Conservation (phyloP, 495 filamentous ascomycete genomes). For the Aspergillus campestris region DNA sequence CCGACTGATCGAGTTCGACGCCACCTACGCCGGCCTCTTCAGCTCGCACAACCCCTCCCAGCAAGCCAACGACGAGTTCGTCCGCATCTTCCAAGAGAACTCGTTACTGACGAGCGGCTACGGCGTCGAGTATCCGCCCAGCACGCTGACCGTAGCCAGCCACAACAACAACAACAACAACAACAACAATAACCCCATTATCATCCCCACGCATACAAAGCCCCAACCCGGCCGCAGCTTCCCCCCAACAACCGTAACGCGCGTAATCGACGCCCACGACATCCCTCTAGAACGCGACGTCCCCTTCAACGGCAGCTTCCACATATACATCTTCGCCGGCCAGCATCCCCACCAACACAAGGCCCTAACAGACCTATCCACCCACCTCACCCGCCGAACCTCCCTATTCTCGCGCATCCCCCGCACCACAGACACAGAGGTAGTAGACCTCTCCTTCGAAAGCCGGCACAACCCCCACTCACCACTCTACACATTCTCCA, state of each 20-base stretch:
- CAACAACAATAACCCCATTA: no score
- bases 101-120: constrained; percentile 44
- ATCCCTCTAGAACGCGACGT: constrained; percentile 72
- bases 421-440: neutral
- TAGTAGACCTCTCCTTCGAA: constrained; percentile 48
- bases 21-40: constrained; percentile 47
- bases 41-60: constrained; percentile 5
- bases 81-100: constrained; percentile 40
- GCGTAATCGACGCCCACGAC: constrained; percentile 65
- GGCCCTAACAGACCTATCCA: constrained; percentile 57
- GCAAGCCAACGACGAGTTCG: constrained; percentile 31
- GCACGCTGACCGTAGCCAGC: constrained; percentile 48
- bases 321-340: constrained; percentile 66
- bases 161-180: constrained; percentile 7
- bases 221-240: constrained; percentile 57
- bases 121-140: constrained; percentile 41
- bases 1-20: constrained; percentile 57
- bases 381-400: constrained; percentile 38
- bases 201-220: constrained; percentile 30
- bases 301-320: constrained; percentile 67
- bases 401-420: constrained; percentile 53
- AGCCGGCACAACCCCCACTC: constrained; percentile 65
- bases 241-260: constrained; percentile 57
- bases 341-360: constrained; percentile 35
- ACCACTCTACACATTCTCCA: constrained; percentile 58